These are phyloP conservation scores for Astrothelium subdiscretum DNA, from an alignment of 495 filamentous ascomycete species.

Conservation along the genomic window DNA sequence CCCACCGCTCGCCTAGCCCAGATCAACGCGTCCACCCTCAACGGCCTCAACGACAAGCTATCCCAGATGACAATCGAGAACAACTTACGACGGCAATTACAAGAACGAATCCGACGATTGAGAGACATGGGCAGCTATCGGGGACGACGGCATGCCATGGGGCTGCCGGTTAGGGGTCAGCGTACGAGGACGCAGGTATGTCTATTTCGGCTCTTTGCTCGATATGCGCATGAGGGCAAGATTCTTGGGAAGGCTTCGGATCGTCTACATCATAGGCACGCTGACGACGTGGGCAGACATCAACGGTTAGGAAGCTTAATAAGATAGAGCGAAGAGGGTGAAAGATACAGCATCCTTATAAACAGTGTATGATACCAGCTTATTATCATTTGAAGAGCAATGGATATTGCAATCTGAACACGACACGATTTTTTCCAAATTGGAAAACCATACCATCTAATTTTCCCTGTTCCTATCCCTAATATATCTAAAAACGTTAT, in stretches of 20 bases:
- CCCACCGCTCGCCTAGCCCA: conserved; percentile 61
- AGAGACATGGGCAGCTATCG: conserved; percentile 87
- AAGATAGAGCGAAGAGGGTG: conserved; percentile 53
- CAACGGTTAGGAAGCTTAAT: conserved; percentile 70
- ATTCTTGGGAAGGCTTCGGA: no score
- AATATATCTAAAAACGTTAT: background rate
- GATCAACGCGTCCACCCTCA: conserved; percentile 58
- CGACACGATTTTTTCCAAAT: background rate
- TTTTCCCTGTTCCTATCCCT: background rate
- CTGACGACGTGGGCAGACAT: conserved; percentile 39
- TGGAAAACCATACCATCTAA: background rate
- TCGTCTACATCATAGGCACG: no score
- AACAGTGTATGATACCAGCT: background rate
- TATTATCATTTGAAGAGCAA: conserved; percentile 8
- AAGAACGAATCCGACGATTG: conserved; percentile 75
- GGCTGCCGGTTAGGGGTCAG: conserved; percentile 79
- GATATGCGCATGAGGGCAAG: background rate
- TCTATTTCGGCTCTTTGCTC: conserved; percentile 9
- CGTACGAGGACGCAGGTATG: conserved; percentile 67
- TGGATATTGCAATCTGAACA: background rate
- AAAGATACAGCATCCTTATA: conserved; percentile 5
- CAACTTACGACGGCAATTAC: conserved; percentile 61
- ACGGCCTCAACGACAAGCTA: conserved; percentile 69
- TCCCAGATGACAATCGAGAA: conserved; percentile 91
- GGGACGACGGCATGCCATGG: conserved; percentile 81